Evolutionary conservation across 2,329 filamentous ascomycete genomes (phyloP).

Genomic region (Herpotrichia juniperi): DNA sequence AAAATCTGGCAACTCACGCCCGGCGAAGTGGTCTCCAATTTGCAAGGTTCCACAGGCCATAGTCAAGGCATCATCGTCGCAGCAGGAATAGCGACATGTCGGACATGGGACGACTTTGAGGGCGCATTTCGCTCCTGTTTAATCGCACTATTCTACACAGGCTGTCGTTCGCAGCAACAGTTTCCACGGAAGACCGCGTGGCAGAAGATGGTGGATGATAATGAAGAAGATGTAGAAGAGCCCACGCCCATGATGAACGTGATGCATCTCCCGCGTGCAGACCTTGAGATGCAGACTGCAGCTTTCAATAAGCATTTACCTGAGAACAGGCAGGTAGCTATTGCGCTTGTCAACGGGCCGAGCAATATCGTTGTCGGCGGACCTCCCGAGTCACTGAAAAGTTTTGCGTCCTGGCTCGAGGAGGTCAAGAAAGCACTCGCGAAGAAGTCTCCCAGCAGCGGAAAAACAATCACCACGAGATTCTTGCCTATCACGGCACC

Average conservation of each 20-base stretch:
- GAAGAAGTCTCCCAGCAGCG: constrained; percentile 13
- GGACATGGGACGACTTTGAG: constrained; percentile 44
- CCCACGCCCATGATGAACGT: constrained; percentile 40
- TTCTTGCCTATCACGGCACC: constrained; percentile 51
- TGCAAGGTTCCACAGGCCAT: constrained; percentile 42
- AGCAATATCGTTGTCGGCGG: constrained; percentile 39
- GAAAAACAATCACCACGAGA: constrained; percentile 33
- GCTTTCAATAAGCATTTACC: constrained; percentile 30
- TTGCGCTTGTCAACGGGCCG: constrained; percentile 36
- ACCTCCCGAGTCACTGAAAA: constrained; percentile 33
- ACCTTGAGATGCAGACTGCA: constrained; percentile 23
- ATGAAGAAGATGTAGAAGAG: constrained; percentile 24
- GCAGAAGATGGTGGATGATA: constrained; percentile 11
- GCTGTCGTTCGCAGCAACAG: constrained; percentile 31
- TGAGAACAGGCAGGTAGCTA: constrained; percentile 22
- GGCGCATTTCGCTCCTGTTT: constrained; percentile 30
- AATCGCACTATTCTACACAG: constrained; percentile 45
- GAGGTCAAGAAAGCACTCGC: constrained; percentile 21
- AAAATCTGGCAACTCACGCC: constrained; percentile 33
- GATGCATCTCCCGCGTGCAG: constrained; percentile 21
- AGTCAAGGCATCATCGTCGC: constrained; percentile 48
- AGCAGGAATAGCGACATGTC: constrained; percentile 38
- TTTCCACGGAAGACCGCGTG: constrained; percentile 12
- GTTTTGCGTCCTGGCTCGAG: constrained; percentile 30
- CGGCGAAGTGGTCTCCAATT: constrained; percentile 31